phyloP scores from a whole-genome alignment of 2,329 filamentous ascomycete species.

The Tolypocladium capitatum region DNA sequence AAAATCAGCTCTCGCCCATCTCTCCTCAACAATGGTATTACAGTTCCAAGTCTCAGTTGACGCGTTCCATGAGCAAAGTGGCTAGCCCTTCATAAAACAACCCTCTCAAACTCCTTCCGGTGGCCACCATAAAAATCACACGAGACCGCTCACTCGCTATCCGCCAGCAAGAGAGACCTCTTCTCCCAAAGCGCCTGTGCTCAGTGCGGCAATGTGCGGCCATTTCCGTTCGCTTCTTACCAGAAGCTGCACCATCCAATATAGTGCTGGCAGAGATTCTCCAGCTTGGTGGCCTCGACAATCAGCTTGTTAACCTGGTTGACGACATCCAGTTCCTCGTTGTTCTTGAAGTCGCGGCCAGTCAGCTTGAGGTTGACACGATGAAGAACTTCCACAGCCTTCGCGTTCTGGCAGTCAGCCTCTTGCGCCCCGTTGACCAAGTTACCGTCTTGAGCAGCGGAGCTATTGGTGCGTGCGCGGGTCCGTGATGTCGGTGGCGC shows the following conservation, averaged over 20 bases:
- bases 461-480: constrained; percentile 48
- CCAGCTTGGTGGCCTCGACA: constrained; percentile 86
- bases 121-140: background rate
- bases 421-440: constrained; percentile 29
- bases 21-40: background rate
- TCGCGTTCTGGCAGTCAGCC: constrained; percentile 78
- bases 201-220: background rate
- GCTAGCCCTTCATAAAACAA: background rate
- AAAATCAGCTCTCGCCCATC: background rate
- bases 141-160: too few relatives aligned
- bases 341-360: constrained; percentile 77
- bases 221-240: constrained; percentile 32
- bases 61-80: background rate
- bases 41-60: background rate
- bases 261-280: constrained; percentile 97
- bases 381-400: constrained; percentile 80
- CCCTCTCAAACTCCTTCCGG: background rate
- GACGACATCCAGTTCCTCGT: constrained; percentile 71
- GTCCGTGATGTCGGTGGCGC: constrained; percentile 34
- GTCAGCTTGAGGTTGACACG: constrained; percentile 93
- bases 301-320: constrained; percentile 91
- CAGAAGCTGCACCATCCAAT: constrained; percentile 99
- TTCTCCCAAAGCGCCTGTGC: background rate
- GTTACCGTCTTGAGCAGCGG: constrained; percentile 23
- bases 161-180: background rate